These are phyloP conservation scores for Trametes meyenii DNA, from an alignment of 768 basidiomycete genomes.

Conservation along the genomic window DNA sequence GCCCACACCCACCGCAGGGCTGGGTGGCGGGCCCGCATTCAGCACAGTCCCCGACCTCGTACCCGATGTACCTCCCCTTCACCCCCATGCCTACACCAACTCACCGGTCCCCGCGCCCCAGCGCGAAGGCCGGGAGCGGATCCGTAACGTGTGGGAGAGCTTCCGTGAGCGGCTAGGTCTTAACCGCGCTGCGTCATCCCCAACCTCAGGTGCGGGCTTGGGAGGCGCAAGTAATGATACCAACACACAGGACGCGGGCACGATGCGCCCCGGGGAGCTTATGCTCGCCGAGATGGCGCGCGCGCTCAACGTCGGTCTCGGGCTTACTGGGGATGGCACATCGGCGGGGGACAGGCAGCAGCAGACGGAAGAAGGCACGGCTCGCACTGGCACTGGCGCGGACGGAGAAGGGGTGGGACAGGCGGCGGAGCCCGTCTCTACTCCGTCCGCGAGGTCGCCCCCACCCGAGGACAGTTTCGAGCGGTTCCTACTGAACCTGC, in stretches of 20 bases:
- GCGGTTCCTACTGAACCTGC: conserved; percentile 77
- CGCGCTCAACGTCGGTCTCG: conserved; percentile 74
- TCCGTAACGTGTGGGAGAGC: conserved; percentile 69
- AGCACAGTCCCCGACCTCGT: conserved; percentile 31
- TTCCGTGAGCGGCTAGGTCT: conserved; percentile 70
- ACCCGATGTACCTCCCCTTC: conserved; percentile 16
- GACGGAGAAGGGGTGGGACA: not conserved
- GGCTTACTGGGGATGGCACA: conserved; percentile 27
- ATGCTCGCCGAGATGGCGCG: conserved; percentile 84
- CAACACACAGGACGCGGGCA: conserved; percentile 18
- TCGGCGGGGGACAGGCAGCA: not conserved
- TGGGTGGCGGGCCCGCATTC: conserved; percentile 33
- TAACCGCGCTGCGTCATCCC: conserved; percentile 9
- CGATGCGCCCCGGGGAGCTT: conserved; percentile 60
- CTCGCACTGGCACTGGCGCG: not conserved
- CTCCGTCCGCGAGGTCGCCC: conserved; percentile 21
- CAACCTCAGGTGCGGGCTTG: not conserved
- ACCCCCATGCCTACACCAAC: conserved; percentile 3
- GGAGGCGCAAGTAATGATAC: not conserved
- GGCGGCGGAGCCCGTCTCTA: not conserved
- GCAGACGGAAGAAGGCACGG: not conserved
- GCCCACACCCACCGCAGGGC: conserved; percentile 44
- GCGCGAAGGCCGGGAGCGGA: conserved; percentile 39
- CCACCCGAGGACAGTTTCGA: conserved; percentile 75
- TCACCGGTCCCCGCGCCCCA: not conserved